Evolutionary conservation across 306 rosid genomes (phyloP), one percentile per base, ranked within the genome.

Genomic region (Lupinus albus): DNA sequence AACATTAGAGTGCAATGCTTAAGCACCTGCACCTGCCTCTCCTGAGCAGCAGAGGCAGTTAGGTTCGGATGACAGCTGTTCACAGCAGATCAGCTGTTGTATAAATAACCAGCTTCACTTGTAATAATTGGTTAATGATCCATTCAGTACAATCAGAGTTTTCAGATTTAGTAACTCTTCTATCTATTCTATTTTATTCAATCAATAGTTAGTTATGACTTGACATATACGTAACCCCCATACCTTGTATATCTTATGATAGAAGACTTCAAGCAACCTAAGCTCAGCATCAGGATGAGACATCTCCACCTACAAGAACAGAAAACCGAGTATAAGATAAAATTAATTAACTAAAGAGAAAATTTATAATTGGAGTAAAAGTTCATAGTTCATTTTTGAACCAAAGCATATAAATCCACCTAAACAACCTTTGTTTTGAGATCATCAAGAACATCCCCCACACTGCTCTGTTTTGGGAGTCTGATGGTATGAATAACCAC

Each of bases 161-260:
- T 7, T 32, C 36, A 32, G 7, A 32, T 32, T 32, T 7, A 32
- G 36, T 4, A 0, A 32, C 36, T 25, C 30, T 25, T 25, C 36
- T 32, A 7, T 32, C 6, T 4, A 32, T 32, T 25, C 30, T 32
- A 32, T 4, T 32, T 32, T 32, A 32, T 4, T 6, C 36, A 32
- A 4, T 6, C 36, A 36, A n/a, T 9, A 70, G 64, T 61, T 62
- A 41, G 1, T 32, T 4, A 32, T 32, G 7, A 32, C 36, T 52
- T 69, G 66, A 55, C 51, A 45, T 7, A 3, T 13, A 61, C 5
- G 28, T 66, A 44, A 70, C 49, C 49, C 13, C 67, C 71, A 61
- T 28, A 90, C 95, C 95, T 87, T 87, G 82, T 90, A 90, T 59
- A 90, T 90, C 81, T 87, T 90, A 80, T 87, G 95, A 81, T 85